Percentiles rank a stretch among this genome's conserved stretches.
Conservation (phyloP, 2,329 filamentous ascomycete species). For the Colletotrichum liaoningense region DNA sequence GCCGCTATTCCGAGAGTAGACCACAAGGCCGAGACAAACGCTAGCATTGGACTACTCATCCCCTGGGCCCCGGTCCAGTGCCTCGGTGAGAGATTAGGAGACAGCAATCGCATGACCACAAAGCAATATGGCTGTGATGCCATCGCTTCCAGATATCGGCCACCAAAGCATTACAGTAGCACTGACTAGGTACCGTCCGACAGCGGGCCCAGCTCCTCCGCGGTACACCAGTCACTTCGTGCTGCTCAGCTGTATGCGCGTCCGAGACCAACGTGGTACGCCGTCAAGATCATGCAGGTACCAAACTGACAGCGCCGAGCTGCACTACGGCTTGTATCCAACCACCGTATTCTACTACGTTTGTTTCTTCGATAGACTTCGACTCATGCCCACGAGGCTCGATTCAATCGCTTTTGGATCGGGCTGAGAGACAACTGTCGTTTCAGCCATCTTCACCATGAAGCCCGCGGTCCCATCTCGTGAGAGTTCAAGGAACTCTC, state of each 20-base stretch:
- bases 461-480: not conserved
- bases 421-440: not conserved
- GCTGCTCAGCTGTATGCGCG: slow-evolving; percentile 17
- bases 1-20: not conserved
- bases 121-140: not conserved
- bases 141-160: not conserved
- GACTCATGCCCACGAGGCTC: fast-evolving
- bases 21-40: not conserved
- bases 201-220: not conserved
- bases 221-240: not conserved
- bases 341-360: too few species aligned
- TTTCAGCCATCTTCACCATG: not conserved
- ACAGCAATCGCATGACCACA: not conserved
- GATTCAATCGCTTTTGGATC: too few species aligned
- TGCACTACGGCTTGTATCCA: not conserved
- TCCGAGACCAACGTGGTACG: slow-evolving; percentile 15
- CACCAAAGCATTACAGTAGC: not conserved
- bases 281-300: slow-evolving; percentile 18
- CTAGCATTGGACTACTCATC: not conserved
- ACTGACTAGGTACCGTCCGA: not conserved
- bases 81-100: not conserved
- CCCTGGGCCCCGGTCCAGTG: not conserved
- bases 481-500: not conserved
- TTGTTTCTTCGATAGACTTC: too few species aligned
- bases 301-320: not conserved